Evolutionary conservation across 2,329 filamentous ascomycete genomes (phyloP).

Genomic region (Fusarium sp.): DNA sequence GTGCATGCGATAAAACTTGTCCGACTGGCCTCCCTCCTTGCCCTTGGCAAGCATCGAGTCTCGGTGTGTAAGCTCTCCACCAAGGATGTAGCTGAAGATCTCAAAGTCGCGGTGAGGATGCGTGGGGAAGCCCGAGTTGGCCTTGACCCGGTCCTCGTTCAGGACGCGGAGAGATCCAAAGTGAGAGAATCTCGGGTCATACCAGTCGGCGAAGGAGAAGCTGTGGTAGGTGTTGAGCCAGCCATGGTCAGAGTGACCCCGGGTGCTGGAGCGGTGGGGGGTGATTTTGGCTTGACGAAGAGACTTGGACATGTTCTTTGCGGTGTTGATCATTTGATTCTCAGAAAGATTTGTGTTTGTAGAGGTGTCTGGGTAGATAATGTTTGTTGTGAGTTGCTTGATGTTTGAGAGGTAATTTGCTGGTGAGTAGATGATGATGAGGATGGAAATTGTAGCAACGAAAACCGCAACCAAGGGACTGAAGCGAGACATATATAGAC

Average conservation of each 20-base stretch:
- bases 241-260: slow-evolving; percentile 84
- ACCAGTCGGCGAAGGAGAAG: slow-evolving; percentile 83
- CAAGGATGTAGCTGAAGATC: slow-evolving; percentile 91
- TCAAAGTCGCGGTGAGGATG: slow-evolving; percentile 89
- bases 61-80: slow-evolving; percentile 86
- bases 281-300: slow-evolving; percentile 78
- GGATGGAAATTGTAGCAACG: slow-evolving; percentile 53
- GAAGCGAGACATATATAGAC: slow-evolving; percentile 56
- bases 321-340: slow-evolving; percentile 51
- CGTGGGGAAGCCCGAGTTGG: slow-evolving; percentile 82
- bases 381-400: slow-evolving; percentile 36
- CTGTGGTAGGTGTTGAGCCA: slow-evolving; percentile 92
- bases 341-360: slow-evolving; percentile 11
- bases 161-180: slow-evolving; percentile 86
- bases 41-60: slow-evolving; percentile 85
- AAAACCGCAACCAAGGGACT: slow-evolving; percentile 50
- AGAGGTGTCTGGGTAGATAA: slow-evolving; percentile 23
- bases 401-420: slow-evolving; percentile 41
- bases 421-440: slow-evolving; percentile 48
- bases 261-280: slow-evolving; percentile 76
- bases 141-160: slow-evolving; percentile 87
- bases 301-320: slow-evolving; percentile 69
- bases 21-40: slow-evolving; percentile 67
- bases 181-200: slow-evolving; percentile 73
- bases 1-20: slow-evolving; percentile 77